phyloP scores from a whole-genome alignment of 805 yeast species.

The Blastobotrys peoriensis region DNA sequence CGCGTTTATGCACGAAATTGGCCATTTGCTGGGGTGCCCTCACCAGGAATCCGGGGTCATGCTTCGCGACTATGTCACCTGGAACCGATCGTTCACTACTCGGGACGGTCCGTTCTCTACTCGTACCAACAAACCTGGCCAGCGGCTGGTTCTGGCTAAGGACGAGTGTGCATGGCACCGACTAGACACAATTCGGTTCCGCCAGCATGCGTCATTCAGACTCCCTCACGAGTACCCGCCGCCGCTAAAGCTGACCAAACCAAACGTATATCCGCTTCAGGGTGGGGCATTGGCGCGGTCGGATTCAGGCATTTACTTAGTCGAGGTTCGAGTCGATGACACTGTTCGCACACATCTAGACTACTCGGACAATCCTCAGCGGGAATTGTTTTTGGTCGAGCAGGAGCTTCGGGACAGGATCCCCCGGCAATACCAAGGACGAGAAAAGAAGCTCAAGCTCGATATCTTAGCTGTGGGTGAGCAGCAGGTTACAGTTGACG shows the following conservation, averaged over 20 bases:
- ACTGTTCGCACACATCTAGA: constrained; percentile 52
- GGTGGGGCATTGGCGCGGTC: constrained; percentile 46
- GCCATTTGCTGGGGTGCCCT: constrained; percentile 86
- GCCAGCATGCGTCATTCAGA: constrained; percentile 74
- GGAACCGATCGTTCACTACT: constrained; percentile 77
- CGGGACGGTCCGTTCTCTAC: constrained; percentile 49
- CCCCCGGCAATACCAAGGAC: constrained; percentile 28
- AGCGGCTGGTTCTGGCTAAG: constrained; percentile 32
- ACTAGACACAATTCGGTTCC: constrained; percentile 67
- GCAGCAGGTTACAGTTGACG: constrained; percentile 46
- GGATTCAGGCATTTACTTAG: constrained; percentile 61
- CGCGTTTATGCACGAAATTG: constrained; percentile 93
- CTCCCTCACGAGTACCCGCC: constrained; percentile 52
- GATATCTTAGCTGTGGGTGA: constrained; percentile 57
- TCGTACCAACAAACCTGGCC: constrained; percentile 34
- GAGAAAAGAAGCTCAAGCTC: constrained; percentile 39
- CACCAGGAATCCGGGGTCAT: constrained; percentile 88
- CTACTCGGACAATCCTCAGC: constrained; percentile 58
- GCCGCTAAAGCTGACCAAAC: constrained; percentile 33
- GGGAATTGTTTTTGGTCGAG: constrained; percentile 44
- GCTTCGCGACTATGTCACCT: constrained; percentile 76
- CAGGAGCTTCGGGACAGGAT: constrained; percentile 38
- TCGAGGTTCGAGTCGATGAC: constrained; percentile 63
- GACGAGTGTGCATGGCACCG: constrained; percentile 87
- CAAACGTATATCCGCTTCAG: constrained; percentile 43